Evolutionary conservation across 148 eudicot genomes (phyloP), one percentile per base, ranked within the genome.

Genomic region (Beta vulgaris): DNA sequence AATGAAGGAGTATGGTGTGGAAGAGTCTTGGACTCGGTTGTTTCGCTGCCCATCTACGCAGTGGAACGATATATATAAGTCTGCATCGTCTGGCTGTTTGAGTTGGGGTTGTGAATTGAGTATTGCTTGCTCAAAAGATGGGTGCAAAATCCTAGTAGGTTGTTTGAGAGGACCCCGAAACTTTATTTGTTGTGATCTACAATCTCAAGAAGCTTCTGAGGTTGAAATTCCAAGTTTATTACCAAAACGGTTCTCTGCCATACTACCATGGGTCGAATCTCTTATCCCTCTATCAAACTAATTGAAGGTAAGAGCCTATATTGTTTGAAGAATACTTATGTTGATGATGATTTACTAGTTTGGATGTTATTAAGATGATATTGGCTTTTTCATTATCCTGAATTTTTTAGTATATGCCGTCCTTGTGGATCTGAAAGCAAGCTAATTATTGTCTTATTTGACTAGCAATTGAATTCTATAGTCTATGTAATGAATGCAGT

Each of bases 261-360:
- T 57, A 44, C 64, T 12, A 15, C 59, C 69, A 7, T 74, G 77
- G 77, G 77, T 46, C 7, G 69, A 63, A 46, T 61, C 77, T 32
- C 42, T 74, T 54, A 69, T 63, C 11, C 65, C 77, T 11, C 10
- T 58, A 26, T 28, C 25, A 21, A 26, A 53, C 26, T 53, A 26
- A 53, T 1, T 53, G n/a, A n/a, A n/a, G n/a, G n/a, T n/a, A 0
- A 21, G 2, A 53, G 55, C 2, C 16, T 10, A 7, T n/a, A n/a
- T n/a, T n/a, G n/a, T n/a, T n/a, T n/a, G n/a, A n/a, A n/a, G n/a
- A n/a, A n/a, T n/a, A n/a, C n/a, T n/a, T n/a, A n/a, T n/a, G n/a
- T n/a, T n/a, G n/a, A n/a, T n/a, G n/a, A n/a, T n/a, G n/a, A n/a
- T n/a, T n/a, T n/a, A n/a, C n/a, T n/a, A n/a, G n/a, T n/a, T n/a